Conservation (phyloP, 2,329 filamentous ascomycete species). For the Ascochyta fabae region DNA sequence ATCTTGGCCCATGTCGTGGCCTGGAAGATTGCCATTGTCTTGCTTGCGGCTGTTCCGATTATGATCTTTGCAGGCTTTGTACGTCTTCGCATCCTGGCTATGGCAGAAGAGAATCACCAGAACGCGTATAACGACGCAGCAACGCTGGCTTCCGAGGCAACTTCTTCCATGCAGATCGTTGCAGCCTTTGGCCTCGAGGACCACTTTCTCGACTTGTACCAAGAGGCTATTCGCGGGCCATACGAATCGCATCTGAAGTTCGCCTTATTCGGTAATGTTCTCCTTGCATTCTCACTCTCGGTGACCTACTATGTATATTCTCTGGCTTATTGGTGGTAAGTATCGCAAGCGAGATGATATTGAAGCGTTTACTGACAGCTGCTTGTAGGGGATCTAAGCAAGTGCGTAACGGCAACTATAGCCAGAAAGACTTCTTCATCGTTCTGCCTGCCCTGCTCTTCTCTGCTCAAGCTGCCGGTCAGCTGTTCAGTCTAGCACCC, state of each 20-base stretch:
- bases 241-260: slow-evolving; percentile 51
- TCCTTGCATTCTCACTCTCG: slow-evolving; percentile 54
- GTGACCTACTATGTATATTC: slow-evolving; percentile 58
- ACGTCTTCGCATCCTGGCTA: slow-evolving; percentile 57
- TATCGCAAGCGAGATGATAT: slow-evolving; percentile 21
- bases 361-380: neutral
- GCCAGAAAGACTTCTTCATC: slow-evolving; percentile 53
- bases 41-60: slow-evolving; percentile 57
- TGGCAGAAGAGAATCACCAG: slow-evolving; percentile 68
- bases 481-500: slow-evolving; percentile 55
- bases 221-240: slow-evolving; percentile 47
- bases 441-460: slow-evolving; percentile 55
- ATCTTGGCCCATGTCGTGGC: slow-evolving; percentile 57
- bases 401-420: slow-evolving; percentile 52
- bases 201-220: slow-evolving; percentile 49
- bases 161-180: slow-evolving; percentile 69
- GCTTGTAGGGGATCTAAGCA: slow-evolving; percentile 48
- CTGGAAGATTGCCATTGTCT: slow-evolving; percentile 60
- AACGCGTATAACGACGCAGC: slow-evolving; percentile 69
- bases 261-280: slow-evolving; percentile 49
- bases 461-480: slow-evolving; percentile 55
- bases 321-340: slow-evolving; percentile 57
- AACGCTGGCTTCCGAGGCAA: slow-evolving; percentile 70
- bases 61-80: slow-evolving; percentile 57
- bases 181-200: slow-evolving; percentile 52